These are phyloP conservation scores for Chamaenerion angustifolium DNA, from an alignment of 345 rosid species.

Conservation along the genomic window DNA sequence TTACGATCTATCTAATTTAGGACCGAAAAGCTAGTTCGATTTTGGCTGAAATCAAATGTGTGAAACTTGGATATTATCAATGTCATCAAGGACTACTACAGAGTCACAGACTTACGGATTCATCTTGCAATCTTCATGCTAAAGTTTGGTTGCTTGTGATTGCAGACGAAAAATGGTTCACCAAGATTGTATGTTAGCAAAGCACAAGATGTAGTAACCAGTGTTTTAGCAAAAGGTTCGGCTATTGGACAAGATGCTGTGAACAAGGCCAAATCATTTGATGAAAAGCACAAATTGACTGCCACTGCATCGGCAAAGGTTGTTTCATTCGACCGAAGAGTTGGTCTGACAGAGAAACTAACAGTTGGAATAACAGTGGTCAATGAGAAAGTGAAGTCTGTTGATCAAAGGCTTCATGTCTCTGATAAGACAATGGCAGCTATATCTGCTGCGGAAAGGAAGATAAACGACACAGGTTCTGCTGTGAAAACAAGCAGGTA, in stretches of 20 bases:
- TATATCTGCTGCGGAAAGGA: conserved; percentile 85
- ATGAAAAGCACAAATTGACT: conserved; percentile 68
- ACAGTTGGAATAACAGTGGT: conserved; percentile 75
- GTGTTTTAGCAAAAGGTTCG: conserved; percentile 72
- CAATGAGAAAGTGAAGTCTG: conserved; percentile 86
- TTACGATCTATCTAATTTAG: too few species aligned
- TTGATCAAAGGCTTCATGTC: conserved; percentile 87
- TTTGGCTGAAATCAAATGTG: too few species aligned
- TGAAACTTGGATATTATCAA: too few species aligned
- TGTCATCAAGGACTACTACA: too few species aligned
- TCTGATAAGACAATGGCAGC: conserved; percentile 98
- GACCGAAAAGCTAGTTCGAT: too few species aligned
- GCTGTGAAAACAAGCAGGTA: conserved; percentile 98
- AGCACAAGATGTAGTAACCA: conserved; percentile 82
- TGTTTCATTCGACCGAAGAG: conserved; percentile 60
- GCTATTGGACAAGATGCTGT: conserved; percentile 84
- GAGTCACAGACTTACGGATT: too few species aligned
- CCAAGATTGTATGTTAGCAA: conserved; percentile 52
- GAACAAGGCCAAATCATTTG: conserved; percentile 88
- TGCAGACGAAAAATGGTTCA: conserved; percentile 34
- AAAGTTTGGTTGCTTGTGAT: conserved; percentile 3
- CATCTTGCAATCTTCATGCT: too few species aligned
- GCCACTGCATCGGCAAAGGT: conserved; percentile 93
- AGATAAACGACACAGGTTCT: conserved; percentile 81
- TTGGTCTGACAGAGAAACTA: conserved; percentile 73